These are phyloP conservation scores for Sanghuangporus baumii DNA, from an alignment of 1,284 basidiomycete species.

Conservation along the genomic window DNA sequence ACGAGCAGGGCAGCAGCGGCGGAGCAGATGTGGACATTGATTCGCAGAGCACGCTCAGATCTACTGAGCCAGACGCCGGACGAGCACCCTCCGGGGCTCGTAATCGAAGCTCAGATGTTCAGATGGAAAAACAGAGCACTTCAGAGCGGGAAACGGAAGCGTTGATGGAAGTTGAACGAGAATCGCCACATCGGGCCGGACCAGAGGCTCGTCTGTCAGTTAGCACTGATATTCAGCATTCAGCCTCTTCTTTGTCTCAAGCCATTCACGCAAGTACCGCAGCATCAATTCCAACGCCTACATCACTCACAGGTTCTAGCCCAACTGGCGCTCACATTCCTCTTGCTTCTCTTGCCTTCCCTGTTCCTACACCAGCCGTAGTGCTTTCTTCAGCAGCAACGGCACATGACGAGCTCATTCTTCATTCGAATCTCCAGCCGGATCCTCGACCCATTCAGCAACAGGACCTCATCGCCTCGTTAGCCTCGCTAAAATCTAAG, in stretches of 20 bases:
- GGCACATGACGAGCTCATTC: too few species aligned
- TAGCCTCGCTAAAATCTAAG: neutral
- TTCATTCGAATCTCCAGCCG: too few species aligned
- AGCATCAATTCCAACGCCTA: constrained; percentile 12
- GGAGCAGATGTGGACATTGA: neutral
- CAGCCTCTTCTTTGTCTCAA: neutral
- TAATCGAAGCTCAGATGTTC: neutral
- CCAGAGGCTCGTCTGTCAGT: too few species aligned
- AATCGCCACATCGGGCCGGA: neutral
- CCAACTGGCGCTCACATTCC: neutral
- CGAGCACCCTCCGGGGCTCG: neutral
- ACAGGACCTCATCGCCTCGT: too few species aligned
- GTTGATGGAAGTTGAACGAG: neutral
- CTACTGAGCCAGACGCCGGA: neutral
- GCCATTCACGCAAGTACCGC: constrained; percentile 8
- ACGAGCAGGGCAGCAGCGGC: neutral
- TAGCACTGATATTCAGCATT: neutral
- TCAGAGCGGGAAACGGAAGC: neutral
- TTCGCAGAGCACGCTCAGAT: neutral
- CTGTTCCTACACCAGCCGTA: too few species aligned
- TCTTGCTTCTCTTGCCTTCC: too few species aligned
- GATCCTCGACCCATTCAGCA: too few species aligned
- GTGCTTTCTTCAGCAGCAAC: too few species aligned
- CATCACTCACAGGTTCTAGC: neutral
- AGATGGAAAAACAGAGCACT: neutral